Conservation (phyloP, 2,329 filamentous ascomycete genomes). For the Ophiostoma triangulosporum region DNA sequence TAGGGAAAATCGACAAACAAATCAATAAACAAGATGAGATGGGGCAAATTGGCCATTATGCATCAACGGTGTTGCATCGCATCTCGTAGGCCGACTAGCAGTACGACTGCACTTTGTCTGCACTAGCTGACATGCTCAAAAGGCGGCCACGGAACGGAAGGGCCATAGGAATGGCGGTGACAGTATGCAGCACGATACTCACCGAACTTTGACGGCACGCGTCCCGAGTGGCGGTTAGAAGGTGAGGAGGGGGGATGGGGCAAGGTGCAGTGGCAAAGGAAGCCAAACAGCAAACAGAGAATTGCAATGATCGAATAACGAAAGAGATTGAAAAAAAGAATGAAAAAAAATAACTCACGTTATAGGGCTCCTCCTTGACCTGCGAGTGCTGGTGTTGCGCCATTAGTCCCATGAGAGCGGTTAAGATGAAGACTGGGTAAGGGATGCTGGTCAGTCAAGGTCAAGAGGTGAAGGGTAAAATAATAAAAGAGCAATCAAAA, state of each 20-base stretch:
- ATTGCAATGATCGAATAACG: too few species aligned
- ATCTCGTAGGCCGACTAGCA: neutral
- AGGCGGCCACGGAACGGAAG: neutral
- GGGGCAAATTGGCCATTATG: neutral
- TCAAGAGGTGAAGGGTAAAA: neutral
- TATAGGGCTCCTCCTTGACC: neutral
- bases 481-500: neutral
- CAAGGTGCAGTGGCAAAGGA: neutral
- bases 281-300: neutral
- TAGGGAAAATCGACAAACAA: neutral
- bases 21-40: neutral
- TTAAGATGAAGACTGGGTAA: neutral
- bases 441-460: neutral
- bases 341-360: neutral
- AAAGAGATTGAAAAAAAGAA: too few species aligned
- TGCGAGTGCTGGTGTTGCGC: neutral
- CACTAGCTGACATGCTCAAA: neutral
- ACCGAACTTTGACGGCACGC: neutral
- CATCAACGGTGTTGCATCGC: neutral
- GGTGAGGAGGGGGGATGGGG: neutral
- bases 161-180: neutral
- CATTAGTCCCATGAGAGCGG: constrained; percentile 1
- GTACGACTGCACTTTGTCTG: neutral
- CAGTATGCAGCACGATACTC: neutral
- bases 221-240: neutral